phyloP scores from a whole-genome alignment of 768 basidiomycete species.

The Cyclocybe aegerita region DNA sequence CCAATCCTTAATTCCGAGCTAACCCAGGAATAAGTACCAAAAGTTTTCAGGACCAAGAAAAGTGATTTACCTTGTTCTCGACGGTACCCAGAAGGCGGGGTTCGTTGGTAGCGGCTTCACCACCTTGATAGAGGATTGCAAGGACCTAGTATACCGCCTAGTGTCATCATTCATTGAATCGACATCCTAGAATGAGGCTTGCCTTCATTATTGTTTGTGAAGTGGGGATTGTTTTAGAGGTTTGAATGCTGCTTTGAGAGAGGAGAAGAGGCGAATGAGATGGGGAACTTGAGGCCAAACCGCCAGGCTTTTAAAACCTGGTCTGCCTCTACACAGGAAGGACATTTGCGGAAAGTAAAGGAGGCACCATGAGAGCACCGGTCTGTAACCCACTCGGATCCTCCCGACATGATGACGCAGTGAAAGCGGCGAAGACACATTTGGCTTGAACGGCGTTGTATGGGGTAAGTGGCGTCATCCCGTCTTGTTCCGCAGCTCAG shows the following conservation, averaged over 20 bases:
- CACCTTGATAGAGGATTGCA: slow-evolving; percentile 73
- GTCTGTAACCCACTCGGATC: slow-evolving; percentile 11
- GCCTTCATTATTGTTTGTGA: slow-evolving; percentile 19
- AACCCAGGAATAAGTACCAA: slow-evolving; percentile 4
- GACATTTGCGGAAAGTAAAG: slow-evolving; percentile 3
- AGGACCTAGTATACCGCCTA: slow-evolving; percentile 48
- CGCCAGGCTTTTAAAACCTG: slow-evolving; percentile 19
- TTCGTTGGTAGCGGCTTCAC: slow-evolving; percentile 63
- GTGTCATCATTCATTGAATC: slow-evolving; percentile 2
- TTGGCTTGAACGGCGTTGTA: neutral
- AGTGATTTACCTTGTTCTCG: slow-evolving; percentile 63
- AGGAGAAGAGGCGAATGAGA: neutral
- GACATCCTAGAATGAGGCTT: neutral
- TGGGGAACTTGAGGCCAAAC: neutral
- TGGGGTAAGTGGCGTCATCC: neutral
- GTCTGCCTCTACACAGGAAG: slow-evolving; percentile 5
- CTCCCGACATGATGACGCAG: slow-evolving; percentile 8
- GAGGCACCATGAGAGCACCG: slow-evolving; percentile 17
- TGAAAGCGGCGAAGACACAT: too few relatives aligned
- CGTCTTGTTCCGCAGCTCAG: slow-evolving; percentile 19
- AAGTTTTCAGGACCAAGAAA: neutral
- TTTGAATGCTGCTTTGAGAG: neutral
- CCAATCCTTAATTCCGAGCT: slow-evolving; percentile 77
- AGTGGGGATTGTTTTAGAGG: slow-evolving; percentile 1
- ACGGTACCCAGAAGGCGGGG: slow-evolving; percentile 77